Conservation (phyloP, 2,329 filamentous ascomycete genomes). For the Corniculantispora saksenae region DNA sequence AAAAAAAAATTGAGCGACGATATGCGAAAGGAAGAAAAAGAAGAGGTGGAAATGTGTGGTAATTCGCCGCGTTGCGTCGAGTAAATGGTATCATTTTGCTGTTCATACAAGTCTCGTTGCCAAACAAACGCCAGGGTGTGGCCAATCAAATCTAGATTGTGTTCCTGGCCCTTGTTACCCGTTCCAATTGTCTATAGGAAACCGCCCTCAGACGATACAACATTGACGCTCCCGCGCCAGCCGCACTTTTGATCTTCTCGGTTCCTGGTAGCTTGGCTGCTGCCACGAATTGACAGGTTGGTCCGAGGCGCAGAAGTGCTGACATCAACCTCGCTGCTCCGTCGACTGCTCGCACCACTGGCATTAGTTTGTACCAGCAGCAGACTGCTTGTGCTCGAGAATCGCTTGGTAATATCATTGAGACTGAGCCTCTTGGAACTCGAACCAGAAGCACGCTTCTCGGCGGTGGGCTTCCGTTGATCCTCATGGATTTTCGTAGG, state of each 20-base stretch:
- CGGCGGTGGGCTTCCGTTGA: slow-evolving; percentile 33
- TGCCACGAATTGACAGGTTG: slow-evolving; percentile 46
- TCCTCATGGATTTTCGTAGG: slow-evolving; percentile 36
- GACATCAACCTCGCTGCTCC: slow-evolving; percentile 47
- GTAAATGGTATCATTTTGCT: background rate
- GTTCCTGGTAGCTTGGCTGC: slow-evolving; percentile 33
- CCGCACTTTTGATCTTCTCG: slow-evolving; percentile 47
- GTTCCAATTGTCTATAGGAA: slow-evolving; percentile 48
- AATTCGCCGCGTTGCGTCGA: too few relatives aligned
- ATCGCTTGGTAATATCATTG: slow-evolving; percentile 59
- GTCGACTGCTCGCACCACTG: slow-evolving; percentile 48
- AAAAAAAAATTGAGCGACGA: background rate
- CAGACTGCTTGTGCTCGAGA: slow-evolving; percentile 62
- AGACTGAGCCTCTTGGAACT: slow-evolving; percentile 62
- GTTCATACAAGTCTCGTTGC: slow-evolving; percentile 2
- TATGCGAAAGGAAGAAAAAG: background rate
- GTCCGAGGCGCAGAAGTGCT: slow-evolving; percentile 38
- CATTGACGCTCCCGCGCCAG: slow-evolving; percentile 59
- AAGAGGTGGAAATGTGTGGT: background rate
- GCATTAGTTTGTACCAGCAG: slow-evolving; percentile 60
- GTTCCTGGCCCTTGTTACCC: too few relatives aligned
- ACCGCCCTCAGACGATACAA: slow-evolving; percentile 54
- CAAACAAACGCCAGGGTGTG: background rate
- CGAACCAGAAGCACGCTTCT: slow-evolving; percentile 54
- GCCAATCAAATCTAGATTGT: background rate